Evolutionary conservation across 2,329 filamentous ascomycete genomes (phyloP).

Genomic region (Sodiomyces alkalinus): DNA sequence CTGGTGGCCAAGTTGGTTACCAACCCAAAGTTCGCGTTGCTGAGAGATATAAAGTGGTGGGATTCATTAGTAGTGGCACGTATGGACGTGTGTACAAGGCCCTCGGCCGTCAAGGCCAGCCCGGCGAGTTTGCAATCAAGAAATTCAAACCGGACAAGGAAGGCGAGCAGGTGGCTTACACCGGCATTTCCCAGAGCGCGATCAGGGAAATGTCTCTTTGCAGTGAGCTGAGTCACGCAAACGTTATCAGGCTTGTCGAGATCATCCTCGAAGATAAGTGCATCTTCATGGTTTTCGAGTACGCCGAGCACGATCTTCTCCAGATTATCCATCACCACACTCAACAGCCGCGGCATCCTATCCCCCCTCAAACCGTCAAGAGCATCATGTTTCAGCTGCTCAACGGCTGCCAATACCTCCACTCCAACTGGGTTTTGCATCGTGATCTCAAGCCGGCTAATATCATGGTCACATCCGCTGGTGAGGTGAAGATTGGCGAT

Average conservation of each 20-base stretch:
- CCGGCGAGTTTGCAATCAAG: conserved; percentile 91
- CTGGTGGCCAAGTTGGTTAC: conserved; percentile 32
- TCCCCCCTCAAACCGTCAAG: conserved; percentile 77
- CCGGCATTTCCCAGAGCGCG: conserved; percentile 92
- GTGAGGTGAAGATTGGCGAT: conserved; percentile 90
- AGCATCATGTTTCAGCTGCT: conserved; percentile 93
- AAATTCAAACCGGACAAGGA: conserved; percentile 99
- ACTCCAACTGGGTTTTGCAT: conserved; percentile 94
- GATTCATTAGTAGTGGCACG: conserved; percentile 95
- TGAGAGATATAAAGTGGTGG: conserved; percentile 90
- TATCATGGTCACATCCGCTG: conserved; percentile 88
- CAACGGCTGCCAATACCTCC: conserved; percentile 87
- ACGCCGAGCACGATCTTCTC: conserved; percentile 89
- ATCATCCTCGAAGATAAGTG: conserved; percentile 98
- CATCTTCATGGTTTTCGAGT: conserved; percentile 99
- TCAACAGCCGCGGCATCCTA: conserved; percentile 72
- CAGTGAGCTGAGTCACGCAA: conserved; percentile 75
- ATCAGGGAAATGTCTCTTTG: conserved; percentile 96
- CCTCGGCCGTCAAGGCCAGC: conserved; percentile 53
- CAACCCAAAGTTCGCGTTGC: conserved; percentile 74
- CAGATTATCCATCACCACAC: conserved; percentile 98
- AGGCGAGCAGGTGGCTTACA: conserved; percentile 86
- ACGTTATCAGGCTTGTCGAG: conserved; percentile 82
- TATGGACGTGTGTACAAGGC: conserved; percentile 98
- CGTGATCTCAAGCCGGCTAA: conserved; percentile 95